A percentile compares a stretch with the other conserved stretches of the same genome.
phyloP scores from a whole-genome alignment of 2,329 filamentous ascomycete genomes.

The Rhytidhysteron rufulum region DNA sequence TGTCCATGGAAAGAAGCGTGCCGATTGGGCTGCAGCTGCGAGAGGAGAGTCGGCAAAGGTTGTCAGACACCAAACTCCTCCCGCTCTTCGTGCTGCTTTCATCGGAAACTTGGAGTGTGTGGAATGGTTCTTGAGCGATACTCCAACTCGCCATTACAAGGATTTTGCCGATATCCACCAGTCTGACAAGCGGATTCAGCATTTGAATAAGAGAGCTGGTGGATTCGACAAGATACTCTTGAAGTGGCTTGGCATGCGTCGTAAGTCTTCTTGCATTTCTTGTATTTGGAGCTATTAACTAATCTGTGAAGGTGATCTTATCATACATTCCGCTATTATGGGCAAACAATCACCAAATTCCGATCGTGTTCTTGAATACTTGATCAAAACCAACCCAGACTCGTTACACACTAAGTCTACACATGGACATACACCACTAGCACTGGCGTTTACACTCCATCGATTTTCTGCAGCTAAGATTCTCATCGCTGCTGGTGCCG shows the following conservation, averaged over 20 bases:
- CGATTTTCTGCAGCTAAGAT: constrained; percentile 54
- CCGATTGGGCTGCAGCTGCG: constrained; percentile 69
- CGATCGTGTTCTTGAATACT: constrained; percentile 59
- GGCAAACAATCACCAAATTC: constrained; percentile 38
- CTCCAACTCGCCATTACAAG: constrained; percentile 62
- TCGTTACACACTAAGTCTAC: constrained; percentile 58
- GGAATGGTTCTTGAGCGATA: constrained; percentile 74
- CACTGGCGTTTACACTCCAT: constrained; percentile 59
- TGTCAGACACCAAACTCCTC: constrained; percentile 45
- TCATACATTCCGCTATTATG: constrained; percentile 58
- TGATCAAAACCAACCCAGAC: constrained; percentile 60
- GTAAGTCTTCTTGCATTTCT: constrained; percentile 41
- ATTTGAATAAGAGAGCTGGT: constrained; percentile 55
- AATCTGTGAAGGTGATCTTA: constrained; percentile 51
- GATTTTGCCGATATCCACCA: constrained; percentile 63
- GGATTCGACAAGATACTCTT: constrained; percentile 62
- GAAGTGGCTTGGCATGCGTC: constrained; percentile 59
- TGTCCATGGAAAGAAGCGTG: constrained; percentile 69
- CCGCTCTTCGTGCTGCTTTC: constrained; percentile 57
- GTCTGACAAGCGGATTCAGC: constrained; percentile 60
- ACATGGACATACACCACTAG: constrained; percentile 62
- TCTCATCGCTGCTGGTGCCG: constrained; percentile 65
- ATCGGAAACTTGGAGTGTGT: constrained; percentile 61
- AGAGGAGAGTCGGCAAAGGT: constrained; percentile 32
- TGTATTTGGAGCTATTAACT: constrained; percentile 10